Base-by-base conservation (phyloP, 768 basidiomycete species). In the Dacryopinax primogenitus region DNA sequence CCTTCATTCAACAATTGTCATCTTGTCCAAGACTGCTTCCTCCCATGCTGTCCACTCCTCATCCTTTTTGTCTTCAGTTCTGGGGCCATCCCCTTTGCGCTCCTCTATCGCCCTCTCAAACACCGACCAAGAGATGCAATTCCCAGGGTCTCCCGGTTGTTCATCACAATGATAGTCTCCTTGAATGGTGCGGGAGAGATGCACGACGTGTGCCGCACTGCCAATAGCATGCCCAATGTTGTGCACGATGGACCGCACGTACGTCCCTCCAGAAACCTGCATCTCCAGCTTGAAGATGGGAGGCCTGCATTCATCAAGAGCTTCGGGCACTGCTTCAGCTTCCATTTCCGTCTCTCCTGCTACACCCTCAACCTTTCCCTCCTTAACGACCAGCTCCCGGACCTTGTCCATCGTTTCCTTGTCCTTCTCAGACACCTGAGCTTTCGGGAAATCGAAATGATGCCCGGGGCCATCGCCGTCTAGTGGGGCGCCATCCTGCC, bases 251-350 rank as follows among this genome's bases (percentile, higher is more conserved):
- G 89, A 93, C 62, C 96, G 87, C 64, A 99, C 94, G 71, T 99
- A 99, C 15, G 96, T 98, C 39, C 96, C 96, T 30, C 90, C 89
- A 9, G 93, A 94, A 4, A 98, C 96, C 67, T 81, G 87, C 93
- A 99, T 95, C 64, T 82, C 83, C 68, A 99, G 78, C 9, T 87
- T 86, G 74, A 98, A 96, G 23, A 87, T 87, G 0, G 86, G 81
- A 1, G 94, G 90, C 2, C 41, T 33, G 9, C 30, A 18, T 61
- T 64, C 44, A 37, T 39, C 35, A 7, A 21, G 41, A 13, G 18
- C 32, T 23, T 47, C 63, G 15, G 44, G 32, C 23, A 39, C 7
- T 9, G 47, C 28, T 23, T 3, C 63, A 47, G 63, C 30, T 39
- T 44, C 63, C 18, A 39, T 4, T 18, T 13, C 37, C n/a, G 18